These are phyloP conservation scores for Psilocybe mexicana DNA, from an alignment of 1,284 basidiomycete genomes.

Conservation along the genomic window DNA sequence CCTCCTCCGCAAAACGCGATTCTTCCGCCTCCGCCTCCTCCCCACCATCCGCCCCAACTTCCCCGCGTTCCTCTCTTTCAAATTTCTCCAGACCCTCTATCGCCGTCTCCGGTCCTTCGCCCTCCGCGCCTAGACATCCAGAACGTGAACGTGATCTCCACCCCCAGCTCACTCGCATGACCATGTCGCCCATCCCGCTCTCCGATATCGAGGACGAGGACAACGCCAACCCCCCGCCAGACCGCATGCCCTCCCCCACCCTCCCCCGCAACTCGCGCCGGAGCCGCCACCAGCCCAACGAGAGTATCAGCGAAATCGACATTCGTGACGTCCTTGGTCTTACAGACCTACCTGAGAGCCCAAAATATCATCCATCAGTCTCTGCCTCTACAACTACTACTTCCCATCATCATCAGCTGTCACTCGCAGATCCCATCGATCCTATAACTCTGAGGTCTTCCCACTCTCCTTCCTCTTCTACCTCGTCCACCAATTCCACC, in stretches of 20 bases:
- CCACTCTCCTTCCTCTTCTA: background rate
- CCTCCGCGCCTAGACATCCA: background rate
- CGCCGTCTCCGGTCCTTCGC: background rate
- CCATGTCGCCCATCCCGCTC: slow-evolving; percentile 21
- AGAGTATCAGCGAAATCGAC: slow-evolving; percentile 42
- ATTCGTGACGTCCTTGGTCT: slow-evolving; percentile 42
- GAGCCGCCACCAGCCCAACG: slow-evolving; percentile 26
- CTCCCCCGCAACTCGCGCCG: background rate
- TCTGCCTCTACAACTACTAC: background rate
- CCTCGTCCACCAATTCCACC: background rate
- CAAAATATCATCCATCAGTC: background rate
- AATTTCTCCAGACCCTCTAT: background rate
- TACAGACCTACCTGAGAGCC: background rate
- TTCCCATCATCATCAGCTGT: slow-evolving; percentile 3
- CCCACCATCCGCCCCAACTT: background rate
- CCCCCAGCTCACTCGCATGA: slow-evolving; percentile 16
- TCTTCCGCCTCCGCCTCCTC: slow-evolving; percentile 3
- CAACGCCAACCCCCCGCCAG: slow-evolving; percentile 3
- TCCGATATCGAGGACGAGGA: slow-evolving; percentile 26
- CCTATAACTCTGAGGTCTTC: background rate
- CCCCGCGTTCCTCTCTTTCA: background rate
- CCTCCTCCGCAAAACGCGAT: background rate
- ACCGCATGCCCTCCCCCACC: slow-evolving; percentile 10
- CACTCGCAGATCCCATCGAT: slow-evolving; percentile 12
- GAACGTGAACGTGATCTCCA: slow-evolving; percentile 1